Conservation (phyloP, 2,329 filamentous ascomycete species). For the Trichoderma polysporum region DNA sequence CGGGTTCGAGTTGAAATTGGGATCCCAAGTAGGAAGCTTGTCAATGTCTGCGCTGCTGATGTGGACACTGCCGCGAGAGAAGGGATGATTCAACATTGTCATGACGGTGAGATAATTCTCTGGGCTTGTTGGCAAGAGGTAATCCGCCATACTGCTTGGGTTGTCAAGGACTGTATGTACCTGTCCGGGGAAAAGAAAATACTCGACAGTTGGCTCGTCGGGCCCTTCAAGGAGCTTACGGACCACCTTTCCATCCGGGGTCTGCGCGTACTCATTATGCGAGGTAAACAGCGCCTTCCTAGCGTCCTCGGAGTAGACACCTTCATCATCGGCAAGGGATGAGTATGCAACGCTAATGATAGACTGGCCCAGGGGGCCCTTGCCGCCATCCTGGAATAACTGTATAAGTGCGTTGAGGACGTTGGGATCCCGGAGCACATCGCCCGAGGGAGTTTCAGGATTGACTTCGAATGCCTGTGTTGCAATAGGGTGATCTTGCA, state of each 20-base stretch:
- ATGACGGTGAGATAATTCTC: conserved; percentile 55
- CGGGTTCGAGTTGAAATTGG: conserved; percentile 41
- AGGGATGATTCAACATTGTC: conserved; percentile 59
- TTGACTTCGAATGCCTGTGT: conserved; percentile 36
- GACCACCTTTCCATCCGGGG: conserved; percentile 1
- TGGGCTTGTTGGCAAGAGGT: conserved; percentile 22
- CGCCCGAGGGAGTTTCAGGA: conserved; percentile 30
- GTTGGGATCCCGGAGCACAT: conserved; percentile 35
- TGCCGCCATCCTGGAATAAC: conserved; percentile 36
- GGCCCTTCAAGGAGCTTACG: conserved; percentile 28
- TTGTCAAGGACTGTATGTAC: conserved; percentile 29
- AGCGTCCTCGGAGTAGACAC: conserved; percentile 1
- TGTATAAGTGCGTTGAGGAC: conserved; percentile 32
- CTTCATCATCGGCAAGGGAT: conserved; percentile 2
- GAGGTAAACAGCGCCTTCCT: conserved; percentile 5
- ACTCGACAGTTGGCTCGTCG: conserved; percentile 35
- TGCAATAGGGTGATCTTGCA: conserved; percentile 39
- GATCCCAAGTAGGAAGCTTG: conserved; percentile 39
- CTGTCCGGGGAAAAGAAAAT: conserved; percentile 35
- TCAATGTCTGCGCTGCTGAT: conserved; percentile 45
- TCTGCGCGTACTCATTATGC: conserved; percentile 1
- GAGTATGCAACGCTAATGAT: conserved; percentile 16
- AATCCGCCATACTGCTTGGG: conserved; percentile 23
- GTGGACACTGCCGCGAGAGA: conserved; percentile 59
- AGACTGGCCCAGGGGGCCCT: conserved; percentile 31